phyloP scores from a whole-genome alignment of 139 green algal genomes.

The Chlamydomonas sphaeroides region DNA sequence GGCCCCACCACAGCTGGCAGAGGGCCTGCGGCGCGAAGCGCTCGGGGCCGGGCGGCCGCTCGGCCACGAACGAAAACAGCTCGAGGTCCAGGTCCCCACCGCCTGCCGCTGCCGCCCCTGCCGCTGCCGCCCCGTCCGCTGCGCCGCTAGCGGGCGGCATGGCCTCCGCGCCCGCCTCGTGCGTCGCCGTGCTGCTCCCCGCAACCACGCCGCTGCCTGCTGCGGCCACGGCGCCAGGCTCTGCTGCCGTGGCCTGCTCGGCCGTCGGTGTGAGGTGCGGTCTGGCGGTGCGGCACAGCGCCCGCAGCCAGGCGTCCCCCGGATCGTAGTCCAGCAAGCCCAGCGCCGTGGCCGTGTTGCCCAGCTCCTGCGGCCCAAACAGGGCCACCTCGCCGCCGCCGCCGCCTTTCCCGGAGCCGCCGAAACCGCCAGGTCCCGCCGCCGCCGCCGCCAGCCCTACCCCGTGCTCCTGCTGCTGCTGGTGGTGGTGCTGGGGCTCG shows the following conservation, averaged over 20 bases:
- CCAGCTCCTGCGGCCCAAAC: conserved; percentile 17
- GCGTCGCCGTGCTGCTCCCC: too few relatives aligned
- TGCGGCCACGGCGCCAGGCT: too few relatives aligned
- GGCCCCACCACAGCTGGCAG: conserved; percentile 10
- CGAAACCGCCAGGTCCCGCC: too few relatives aligned
- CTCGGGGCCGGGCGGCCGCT: too few relatives aligned
- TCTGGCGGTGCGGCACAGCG: neutral
- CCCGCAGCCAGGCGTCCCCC: neutral
- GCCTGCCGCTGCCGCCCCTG: neutral
- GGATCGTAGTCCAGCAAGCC: neutral
- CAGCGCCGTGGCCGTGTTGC: conserved; percentile 1
- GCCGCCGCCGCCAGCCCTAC: neutral
- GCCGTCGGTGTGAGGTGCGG: neutral
- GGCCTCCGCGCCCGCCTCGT: too few relatives aligned
- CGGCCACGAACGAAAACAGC: neutral
- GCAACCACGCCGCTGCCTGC: too few relatives aligned
- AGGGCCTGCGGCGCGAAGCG: conserved; percentile 23
- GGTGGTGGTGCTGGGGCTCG: too few relatives aligned
- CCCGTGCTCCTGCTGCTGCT: too few relatives aligned
- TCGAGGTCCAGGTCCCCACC: too few relatives aligned
- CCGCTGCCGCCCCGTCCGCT: neutral
- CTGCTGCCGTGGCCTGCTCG: too few relatives aligned
- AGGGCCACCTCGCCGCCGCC: neutral
- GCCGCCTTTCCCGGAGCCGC: neutral
- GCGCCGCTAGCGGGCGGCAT: neutral